Evolutionary conservation across 2,329 filamentous ascomycete genomes (phyloP).

Genomic region (Colletotrichum sp.): DNA sequence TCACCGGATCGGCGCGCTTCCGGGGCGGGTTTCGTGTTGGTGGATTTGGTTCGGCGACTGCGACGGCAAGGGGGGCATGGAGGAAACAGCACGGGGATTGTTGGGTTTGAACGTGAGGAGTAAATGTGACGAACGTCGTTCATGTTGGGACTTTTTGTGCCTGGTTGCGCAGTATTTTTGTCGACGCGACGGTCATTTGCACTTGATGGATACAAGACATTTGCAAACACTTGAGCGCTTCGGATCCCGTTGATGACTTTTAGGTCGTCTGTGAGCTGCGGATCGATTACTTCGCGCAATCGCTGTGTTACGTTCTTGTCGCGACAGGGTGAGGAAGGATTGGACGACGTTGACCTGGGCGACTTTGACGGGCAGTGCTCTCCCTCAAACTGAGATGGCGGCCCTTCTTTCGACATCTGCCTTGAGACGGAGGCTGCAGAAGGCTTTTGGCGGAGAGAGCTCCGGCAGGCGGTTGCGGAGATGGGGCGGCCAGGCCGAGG

Average conservation of each 20-base stretch:
- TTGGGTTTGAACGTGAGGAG: neutral
- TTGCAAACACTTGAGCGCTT: neutral
- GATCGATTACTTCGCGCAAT: neutral
- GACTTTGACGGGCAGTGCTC: neutral
- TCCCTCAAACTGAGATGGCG: neutral
- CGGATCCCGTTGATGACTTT: neutral
- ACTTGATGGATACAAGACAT: neutral
- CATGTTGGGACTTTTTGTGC: fast-evolving
- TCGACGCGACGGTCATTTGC: neutral
- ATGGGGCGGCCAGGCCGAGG: neutral
- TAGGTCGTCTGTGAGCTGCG: neutral
- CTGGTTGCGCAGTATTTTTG: neutral
- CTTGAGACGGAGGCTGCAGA: neutral
- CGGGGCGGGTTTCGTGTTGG: slow-evolving; percentile 5
- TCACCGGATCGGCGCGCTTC: slow-evolving; percentile 10
- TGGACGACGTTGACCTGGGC: neutral
- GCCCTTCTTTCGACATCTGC: neutral
- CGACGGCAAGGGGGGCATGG: neutral
- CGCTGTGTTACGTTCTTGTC: neutral
- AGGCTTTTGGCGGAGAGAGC: neutral
- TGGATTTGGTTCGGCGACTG: neutral
- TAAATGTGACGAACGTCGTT: neutral
- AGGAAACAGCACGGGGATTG: neutral
- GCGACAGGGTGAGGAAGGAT: neutral
- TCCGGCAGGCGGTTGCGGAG: neutral